Base-by-base conservation (phyloP, 1,139 yeast species). In the Debaryomyces fabryi region DNA sequence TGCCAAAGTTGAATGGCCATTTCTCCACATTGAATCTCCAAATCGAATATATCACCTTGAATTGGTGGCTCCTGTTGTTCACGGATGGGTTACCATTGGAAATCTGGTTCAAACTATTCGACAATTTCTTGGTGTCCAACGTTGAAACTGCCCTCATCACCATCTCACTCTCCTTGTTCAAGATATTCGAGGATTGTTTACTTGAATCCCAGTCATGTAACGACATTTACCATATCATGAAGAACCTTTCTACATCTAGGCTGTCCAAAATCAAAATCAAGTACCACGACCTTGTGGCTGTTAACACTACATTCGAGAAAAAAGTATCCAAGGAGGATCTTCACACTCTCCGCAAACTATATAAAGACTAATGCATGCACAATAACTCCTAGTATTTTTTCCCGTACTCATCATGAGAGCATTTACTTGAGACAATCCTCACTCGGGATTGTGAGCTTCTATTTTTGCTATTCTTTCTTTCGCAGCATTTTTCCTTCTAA, bases 11-110 rank as follows among this genome's bases (percentile, higher is more conserved):
- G 10, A 56, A 62, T 36, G 56, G 49, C 1, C 83, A 79, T 54
- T 68, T 80, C 41, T n/a, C 48, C 3, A 45, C 48, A 0, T 57
- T 72, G 6, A 67, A 67, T 2, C 73, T 82, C 23, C 82, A 81
- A 47, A 60, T 79, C 3, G 84, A 79, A 45, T 72, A 79, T 15
- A 72, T 82, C 24, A 75, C 84, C 7, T 74, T 81, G 62, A 79
- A 79, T 52, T 82, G 87, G 87, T 81, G 83, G 70, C 65, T 82
- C 15, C 73, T 82, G 9, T 63, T 83, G 38, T 82, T 81, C 58
- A 78, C 83, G 0, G 85, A 71, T 36, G 63, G 75, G 44, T 59
- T 81, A n/a, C 79, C 81, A 2, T 68, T 80, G 3, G 85, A 82
- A 33, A 68, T 75, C 4, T 72, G 83, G 68, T 77, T 79, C 59